Percentiles rank a stretch among this genome's conserved stretches.
These are phyloP conservation scores for Colletotrichum musicola DNA, from an alignment of 2,329 filamentous ascomycete genomes.

Conservation along the genomic window DNA sequence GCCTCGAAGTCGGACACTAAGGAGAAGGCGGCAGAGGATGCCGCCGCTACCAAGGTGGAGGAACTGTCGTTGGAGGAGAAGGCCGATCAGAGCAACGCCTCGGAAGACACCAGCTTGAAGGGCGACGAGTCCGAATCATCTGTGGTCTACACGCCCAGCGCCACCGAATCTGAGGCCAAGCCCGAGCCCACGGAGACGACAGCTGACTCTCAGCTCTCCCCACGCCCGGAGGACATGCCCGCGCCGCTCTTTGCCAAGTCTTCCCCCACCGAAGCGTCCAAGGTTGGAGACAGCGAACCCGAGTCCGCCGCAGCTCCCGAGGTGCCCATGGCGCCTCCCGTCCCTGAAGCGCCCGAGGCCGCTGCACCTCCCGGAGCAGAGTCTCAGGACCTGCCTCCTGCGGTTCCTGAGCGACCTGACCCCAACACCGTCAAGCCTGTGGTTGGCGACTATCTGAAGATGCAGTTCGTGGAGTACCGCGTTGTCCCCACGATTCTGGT, in stretches of 20 bases:
- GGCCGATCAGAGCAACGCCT: constrained; percentile 2
- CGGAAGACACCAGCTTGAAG: constrained; percentile 37
- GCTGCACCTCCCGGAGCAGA: constrained; percentile 16
- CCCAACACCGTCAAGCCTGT: constrained; percentile 69
- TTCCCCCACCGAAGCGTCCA: constrained; percentile 8
- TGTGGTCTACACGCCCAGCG: constrained; percentile 42
- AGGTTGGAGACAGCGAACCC: constrained; percentile 2
- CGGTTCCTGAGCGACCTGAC: constrained; percentile 37
- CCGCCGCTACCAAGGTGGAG: constrained; percentile 26
- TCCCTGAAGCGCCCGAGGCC: constrained; percentile 29
- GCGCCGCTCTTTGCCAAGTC: constrained; percentile 71
- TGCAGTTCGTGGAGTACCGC: constrained; percentile 93
- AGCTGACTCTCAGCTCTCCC: constrained; percentile 51
- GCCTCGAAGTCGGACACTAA: neutral
- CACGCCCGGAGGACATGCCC: constrained; percentile 76
- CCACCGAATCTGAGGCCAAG: constrained; percentile 30
- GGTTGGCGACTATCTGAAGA: constrained; percentile 94
- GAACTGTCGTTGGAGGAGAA: constrained; percentile 34
- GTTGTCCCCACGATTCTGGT: constrained; percentile 97
- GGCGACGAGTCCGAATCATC: constrained; percentile 45
- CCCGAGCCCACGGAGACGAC: constrained; percentile 21
- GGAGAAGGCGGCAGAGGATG: constrained; percentile 17
- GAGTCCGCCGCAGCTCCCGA: constrained; percentile 42
- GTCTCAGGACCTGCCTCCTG: constrained; percentile 37
- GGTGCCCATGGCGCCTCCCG: constrained; percentile 6